phyloP scores from a whole-genome alignment of 352 stramenopile genomes.

The Peronospora farinosa region DNA sequence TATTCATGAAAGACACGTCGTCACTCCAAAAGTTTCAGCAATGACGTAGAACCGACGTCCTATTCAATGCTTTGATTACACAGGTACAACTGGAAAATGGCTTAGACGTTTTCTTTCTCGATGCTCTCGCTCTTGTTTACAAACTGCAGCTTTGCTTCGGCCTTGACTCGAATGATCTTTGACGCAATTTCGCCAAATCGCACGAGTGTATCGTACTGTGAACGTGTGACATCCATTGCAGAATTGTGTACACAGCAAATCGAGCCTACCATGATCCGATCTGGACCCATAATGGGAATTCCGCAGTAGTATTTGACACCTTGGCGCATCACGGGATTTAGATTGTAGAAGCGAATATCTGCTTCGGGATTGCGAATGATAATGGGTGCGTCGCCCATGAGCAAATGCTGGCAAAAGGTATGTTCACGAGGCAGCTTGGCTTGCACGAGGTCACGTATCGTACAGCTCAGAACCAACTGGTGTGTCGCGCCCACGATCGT shows the following conservation, averaged over 20 bases:
- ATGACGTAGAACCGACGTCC: neutral
- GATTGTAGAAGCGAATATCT: conserved; percentile 49
- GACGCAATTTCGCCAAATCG: conserved; percentile 36
- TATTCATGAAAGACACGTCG: neutral
- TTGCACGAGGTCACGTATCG: conserved; percentile 27
- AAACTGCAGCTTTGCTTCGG: conserved; percentile 16
- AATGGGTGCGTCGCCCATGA: conserved; percentile 53
- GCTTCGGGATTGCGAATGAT: conserved; percentile 25
- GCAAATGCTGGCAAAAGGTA: conserved; percentile 53
- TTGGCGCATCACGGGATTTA: conserved; percentile 30
- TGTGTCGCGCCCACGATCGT: conserved; percentile 49
- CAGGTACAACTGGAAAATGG: neutral
- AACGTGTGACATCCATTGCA: conserved; percentile 28
- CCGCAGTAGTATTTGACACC: conserved; percentile 54
- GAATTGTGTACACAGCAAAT: conserved; percentile 30
- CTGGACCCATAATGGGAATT: conserved; percentile 35
- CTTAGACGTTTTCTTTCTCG: neutral
- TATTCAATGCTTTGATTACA: neutral
- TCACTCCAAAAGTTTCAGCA: neutral
- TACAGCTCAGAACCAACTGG: conserved; percentile 44
- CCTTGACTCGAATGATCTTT: conserved; percentile 32
- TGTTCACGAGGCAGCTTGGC: conserved; percentile 38
- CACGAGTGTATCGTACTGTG: conserved; percentile 27
- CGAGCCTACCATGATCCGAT: conserved; percentile 24
- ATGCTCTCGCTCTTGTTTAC: neutral